Evolutionary conservation across 345 rosid species (phyloP).

Genomic region (Camelina hispida): DNA sequence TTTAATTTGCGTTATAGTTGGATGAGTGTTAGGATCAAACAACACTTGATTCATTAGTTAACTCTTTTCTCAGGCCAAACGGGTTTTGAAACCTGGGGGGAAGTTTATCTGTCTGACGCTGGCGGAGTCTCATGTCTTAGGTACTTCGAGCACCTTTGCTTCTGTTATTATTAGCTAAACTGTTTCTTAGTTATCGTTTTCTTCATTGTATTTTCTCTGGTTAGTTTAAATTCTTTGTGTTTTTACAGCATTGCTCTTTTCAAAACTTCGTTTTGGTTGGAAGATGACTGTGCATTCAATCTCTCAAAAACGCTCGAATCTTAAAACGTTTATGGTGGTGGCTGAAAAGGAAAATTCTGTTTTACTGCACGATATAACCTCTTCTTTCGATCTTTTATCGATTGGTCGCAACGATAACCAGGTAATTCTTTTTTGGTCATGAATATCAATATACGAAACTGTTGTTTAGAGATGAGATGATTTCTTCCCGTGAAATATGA

Average conservation of each 20-base stretch:
- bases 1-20: not conserved
- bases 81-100: constrained; percentile 72
- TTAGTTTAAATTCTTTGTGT: constrained; percentile 1
- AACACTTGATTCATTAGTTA: not conserved
- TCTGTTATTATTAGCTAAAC: not conserved
- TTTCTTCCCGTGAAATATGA: not conserved
- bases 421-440: constrained; percentile 48
- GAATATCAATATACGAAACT: not conserved
- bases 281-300: constrained; percentile 62
- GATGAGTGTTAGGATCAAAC: constrained; percentile 15
- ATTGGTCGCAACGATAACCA: constrained; percentile 54
- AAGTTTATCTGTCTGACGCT: constrained; percentile 85
- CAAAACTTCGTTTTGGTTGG: constrained; percentile 92
- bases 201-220: not conserved
- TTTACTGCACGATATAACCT: constrained; percentile 54
- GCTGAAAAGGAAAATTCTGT: constrained; percentile 65
- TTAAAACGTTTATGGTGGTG: constrained; percentile 78
- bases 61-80: constrained; percentile 61
- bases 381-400: constrained; percentile 54
- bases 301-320: constrained; percentile 58
- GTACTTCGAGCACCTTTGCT: constrained; percentile 44
- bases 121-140: constrained; percentile 93
- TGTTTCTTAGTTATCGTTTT: not conserved
- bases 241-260: constrained; percentile 76
- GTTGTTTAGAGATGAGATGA: not conserved